Base-by-base conservation (phyloP, 2,329 filamentous ascomycete species). In the Colletotrichum higginsianum region DNA sequence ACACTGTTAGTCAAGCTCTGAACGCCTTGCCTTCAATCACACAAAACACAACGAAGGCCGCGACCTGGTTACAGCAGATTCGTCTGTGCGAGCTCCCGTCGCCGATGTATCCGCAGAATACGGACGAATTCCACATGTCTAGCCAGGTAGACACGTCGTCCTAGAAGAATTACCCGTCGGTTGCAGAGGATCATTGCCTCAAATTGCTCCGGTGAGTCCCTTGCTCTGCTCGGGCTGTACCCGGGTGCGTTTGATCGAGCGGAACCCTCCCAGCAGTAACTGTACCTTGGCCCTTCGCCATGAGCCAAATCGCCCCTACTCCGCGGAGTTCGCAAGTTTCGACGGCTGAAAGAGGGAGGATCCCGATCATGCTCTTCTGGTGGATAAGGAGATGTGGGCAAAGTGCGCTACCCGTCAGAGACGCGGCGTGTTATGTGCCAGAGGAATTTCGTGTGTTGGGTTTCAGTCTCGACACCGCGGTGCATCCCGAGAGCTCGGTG, bases 391-490 rank as follows among this genome's bases (percentile, higher is more conserved):
- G 47, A 60, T 50, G 40, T 68, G 64, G 57, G 44, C 26, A 61
- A 50, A 53, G 8, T 46, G 53, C 11, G 38, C 46, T 55, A 49
- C 58, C 65, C 52, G 53, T 46, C n/a, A 11, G 53, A 63, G 58
- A 55, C 53, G 69, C 30, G 47, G 69, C 65, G 26, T 60, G 58
- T 64, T 60, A 42, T 69, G 69, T 68, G 53, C 58, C 65, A 69
- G 65, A 63, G 65, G 47, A 40, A 72, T 69, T 60, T 69, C 58
- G 53, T 72, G 65, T 69, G 53, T 11, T 53, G 46, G 53, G 65
- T 68, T 72, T 72, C 57, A 68, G 65, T 64, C 21, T 38, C 44
- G n/a, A 55, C 21, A 40, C 65, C 47, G 53, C 30, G 58, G 65
- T 44, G 65, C 64, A 56, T 26, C 12, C 46, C 40, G 46, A 53